phyloP scores from a whole-genome alignment of 106 monocot species.

The Apostasia shenzhenica region DNA sequence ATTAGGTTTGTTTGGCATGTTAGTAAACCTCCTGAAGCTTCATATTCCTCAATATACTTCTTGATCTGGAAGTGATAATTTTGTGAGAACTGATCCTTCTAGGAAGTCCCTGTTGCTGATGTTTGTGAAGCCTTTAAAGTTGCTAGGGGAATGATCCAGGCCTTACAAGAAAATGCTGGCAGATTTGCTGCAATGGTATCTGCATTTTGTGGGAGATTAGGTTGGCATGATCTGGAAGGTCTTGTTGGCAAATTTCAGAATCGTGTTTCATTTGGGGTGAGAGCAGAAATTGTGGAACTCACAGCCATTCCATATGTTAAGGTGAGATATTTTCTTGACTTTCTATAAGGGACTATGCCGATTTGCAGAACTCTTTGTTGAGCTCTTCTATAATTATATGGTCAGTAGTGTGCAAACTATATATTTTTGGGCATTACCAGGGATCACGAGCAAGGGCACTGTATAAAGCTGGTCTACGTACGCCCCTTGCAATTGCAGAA shows the following conservation, averaged over 20 bases:
- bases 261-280: constrained; percentile 95
- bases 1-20: too few relatives aligned
- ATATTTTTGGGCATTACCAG: constrained; percentile 15
- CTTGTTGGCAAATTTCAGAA: constrained; percentile 93
- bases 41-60: neutral
- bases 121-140: constrained; percentile 96
- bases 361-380: neutral
- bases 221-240: constrained; percentile 92
- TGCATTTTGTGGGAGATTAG: constrained; percentile 85
- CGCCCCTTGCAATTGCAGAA: constrained; percentile 81
- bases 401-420: neutral
- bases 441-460: constrained; percentile 93
- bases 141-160: constrained; percentile 93
- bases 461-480: constrained; percentile 79
- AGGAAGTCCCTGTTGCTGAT: constrained; percentile 88
- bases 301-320: constrained; percentile 90
- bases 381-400: neutral
- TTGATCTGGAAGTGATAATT: neutral
- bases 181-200: constrained; percentile 97
- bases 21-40: too few relatives aligned
- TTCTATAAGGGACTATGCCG: neutral
- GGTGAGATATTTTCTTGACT: constrained; percentile 25
- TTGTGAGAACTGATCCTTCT: neutral
- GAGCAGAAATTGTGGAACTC: constrained; percentile 94
- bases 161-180: constrained; percentile 96